Evolutionary conservation across 495 filamentous ascomycete genomes (phyloP), one percentile per base, ranked within the genome.

Genomic region (Podospora conica): DNA sequence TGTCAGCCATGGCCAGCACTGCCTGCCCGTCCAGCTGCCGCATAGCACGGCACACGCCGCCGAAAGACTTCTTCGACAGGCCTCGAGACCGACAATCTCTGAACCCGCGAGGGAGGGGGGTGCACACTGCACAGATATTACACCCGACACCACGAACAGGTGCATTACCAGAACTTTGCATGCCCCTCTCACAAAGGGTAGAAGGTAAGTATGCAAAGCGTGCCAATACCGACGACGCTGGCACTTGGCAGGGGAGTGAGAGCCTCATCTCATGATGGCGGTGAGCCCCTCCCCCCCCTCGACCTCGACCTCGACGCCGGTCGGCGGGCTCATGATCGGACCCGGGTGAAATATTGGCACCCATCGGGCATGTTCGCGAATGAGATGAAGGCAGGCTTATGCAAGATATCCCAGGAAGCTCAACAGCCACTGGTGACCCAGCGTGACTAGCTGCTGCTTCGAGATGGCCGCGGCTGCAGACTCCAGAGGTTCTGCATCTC

Each of bases 41-140:
- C 63, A 64, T 64, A 48, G 53, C 54, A 64, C 55, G 63, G 63
- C 63, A 64, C 63, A 24, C 20, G 20, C 22, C 55, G 25, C 22
- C 18, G 21, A 56, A 57, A 22, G 55, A 18, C 21, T 9, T 57
- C 55, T 57, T 57, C 18, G n/a, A 9, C 11, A 11, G 55, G 8
- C 40, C 40, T 48, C 15, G 18, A 31, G 29, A 48, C 40, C 40
- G 40, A 48, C 40, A 48, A 48, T n/a, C 40, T n/a, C 15, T n/a
- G 40, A 48, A 8, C 40, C 40, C 40, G 40, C 40, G 40, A 48
- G n/a, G 40, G 40, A 18, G 40, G 40, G 40, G n/a, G n/a, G n/a
- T n/a, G n/a, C n/a, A n/a, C n/a, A n/a, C n/a, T 48, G 40, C 40
- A 48, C 29, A 31, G 29, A 31, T 31, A 31, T 11, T 9, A 11